These are phyloP conservation scores for Lolium rigidum DNA, from an alignment of 176 grass and related monocot genomes.

Conservation along the genomic window DNA sequence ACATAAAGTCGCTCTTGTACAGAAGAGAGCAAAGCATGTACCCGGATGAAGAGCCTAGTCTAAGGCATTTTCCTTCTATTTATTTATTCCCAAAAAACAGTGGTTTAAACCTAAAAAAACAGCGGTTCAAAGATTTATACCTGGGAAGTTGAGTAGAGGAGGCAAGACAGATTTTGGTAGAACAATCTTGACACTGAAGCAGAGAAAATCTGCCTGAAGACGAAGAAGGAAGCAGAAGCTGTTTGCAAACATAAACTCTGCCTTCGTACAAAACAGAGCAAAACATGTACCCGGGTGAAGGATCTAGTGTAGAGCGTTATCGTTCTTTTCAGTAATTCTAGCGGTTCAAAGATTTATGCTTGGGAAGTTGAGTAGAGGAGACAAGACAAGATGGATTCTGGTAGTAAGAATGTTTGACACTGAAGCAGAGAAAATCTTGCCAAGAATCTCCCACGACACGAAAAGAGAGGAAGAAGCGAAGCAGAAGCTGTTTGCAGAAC, in stretches of 20 bases:
- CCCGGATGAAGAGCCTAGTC: background rate
- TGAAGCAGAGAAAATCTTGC: background rate
- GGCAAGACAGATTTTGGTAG: too few relatives aligned
- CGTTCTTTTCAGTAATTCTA: background rate
- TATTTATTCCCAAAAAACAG: background rate
- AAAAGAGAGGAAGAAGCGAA: background rate
- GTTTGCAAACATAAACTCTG: background rate
- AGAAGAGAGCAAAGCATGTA: background rate
- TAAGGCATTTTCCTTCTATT: too few relatives aligned
- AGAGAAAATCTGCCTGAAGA: background rate
- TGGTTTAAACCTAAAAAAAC: background rate
- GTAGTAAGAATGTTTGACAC: background rate
- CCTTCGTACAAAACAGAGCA: background rate
- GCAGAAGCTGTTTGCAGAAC: background rate
- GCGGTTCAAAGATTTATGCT: background rate
- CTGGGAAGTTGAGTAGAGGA: too few relatives aligned
- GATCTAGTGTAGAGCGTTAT: background rate
- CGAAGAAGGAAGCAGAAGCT: background rate
- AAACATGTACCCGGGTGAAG: background rate
- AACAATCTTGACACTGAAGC: too few relatives aligned
- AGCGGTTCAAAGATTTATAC: background rate
- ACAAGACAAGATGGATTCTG: background rate
- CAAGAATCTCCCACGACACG: background rate
- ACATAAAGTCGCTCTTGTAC: background rate
- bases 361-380: background rate